Evolutionary conservation across 345 rosid species (phyloP).

Genomic region (Dovyalis caffra): DNA sequence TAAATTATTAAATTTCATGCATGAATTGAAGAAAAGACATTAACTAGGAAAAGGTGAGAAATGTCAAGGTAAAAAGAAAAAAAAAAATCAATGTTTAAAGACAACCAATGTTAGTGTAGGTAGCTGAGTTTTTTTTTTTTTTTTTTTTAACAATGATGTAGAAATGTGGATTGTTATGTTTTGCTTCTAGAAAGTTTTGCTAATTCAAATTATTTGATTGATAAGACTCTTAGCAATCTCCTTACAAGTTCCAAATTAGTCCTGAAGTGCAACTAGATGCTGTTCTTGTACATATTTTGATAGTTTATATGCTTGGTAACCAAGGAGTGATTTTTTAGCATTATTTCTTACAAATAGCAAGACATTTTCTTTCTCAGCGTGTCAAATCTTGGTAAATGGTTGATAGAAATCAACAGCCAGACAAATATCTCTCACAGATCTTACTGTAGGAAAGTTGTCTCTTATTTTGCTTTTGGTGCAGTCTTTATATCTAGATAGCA

Average conservation of each 20-base stretch:
- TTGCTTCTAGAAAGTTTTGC: slow-evolving; percentile 19
- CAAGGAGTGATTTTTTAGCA: too few relatives aligned
- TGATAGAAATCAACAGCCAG: too few relatives aligned
- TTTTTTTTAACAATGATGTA: slow-evolving; percentile 4
- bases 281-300: too few relatives aligned
- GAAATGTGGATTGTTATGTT: slow-evolving; percentile 19
- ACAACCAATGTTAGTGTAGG: slow-evolving; percentile 5
- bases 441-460: neutral
- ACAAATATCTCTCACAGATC: neutral
- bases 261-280: too few relatives aligned
- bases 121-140: slow-evolving; percentile 6
- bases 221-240: neutral
- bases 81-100: slow-evolving; percentile 4
- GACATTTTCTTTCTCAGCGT: too few relatives aligned
- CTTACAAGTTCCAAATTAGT: too few relatives aligned
- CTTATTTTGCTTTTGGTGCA: neutral
- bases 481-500: neutral
- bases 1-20: slow-evolving; percentile 4
- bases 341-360: too few relatives aligned
- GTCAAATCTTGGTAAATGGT: too few relatives aligned
- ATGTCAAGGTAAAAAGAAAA: neutral
- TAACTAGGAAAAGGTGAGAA: neutral
- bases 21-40: neutral
- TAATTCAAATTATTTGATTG: slow-evolving; percentile 1
- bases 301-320: too few relatives aligned